These are phyloP conservation scores for Diospyros lotus DNA, from an alignment of 148 eudicot genomes.

Conservation along the genomic window DNA sequence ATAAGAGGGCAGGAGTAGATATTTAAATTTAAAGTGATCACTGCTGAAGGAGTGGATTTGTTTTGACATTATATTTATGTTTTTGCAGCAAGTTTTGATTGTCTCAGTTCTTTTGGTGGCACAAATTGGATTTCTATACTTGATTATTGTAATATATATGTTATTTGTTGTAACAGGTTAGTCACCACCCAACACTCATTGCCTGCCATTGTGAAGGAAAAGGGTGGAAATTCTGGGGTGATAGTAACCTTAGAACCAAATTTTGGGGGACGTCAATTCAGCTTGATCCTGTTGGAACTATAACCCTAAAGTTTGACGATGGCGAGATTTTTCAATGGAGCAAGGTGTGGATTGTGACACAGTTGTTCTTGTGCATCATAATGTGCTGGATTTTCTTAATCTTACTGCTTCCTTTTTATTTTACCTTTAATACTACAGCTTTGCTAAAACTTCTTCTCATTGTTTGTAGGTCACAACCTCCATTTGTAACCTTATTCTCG, in stretches of 20 bases:
- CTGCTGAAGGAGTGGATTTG: not conserved
- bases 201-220: slow-evolving; percentile 95
- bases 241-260: slow-evolving; percentile 81
- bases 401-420: not conserved
- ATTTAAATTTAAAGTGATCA: not conserved
- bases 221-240: slow-evolving; percentile 98
- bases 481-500: slow-evolving; percentile 84
- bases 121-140: no score
- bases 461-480: slow-evolving; percentile 77
- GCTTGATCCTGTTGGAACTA: slow-evolving; percentile 88
- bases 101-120: not conserved
- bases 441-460: not conserved
- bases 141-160: slow-evolving; percentile 6
- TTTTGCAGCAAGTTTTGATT: not conserved
- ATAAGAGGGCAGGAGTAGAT: not conserved
- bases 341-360: slow-evolving; percentile 46
- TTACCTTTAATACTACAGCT: not conserved
- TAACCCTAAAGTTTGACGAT: slow-evolving; percentile 82
- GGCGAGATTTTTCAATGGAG: slow-evolving; percentile 94
- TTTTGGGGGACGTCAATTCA: slow-evolving; percentile 98
- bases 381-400: not conserved
- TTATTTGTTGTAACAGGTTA: slow-evolving; percentile 52
- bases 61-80: not conserved
- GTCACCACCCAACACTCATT: slow-evolving; percentile 89
- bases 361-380: slow-evolving; percentile 1